Conservation (phyloP, 768 basidiomycete species). For the Fomitopsis pulvina region DNA sequence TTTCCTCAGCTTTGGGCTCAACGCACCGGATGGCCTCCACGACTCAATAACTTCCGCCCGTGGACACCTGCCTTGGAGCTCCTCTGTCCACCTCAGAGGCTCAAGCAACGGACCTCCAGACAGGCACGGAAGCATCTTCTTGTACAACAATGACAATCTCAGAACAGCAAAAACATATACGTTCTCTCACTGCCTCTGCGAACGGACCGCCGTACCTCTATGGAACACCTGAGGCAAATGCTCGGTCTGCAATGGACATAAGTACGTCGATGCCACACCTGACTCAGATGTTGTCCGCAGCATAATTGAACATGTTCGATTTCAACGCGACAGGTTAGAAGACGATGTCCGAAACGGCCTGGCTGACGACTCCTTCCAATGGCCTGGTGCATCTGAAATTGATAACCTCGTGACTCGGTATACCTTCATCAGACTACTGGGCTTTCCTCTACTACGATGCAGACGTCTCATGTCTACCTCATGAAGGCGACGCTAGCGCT, state of each 20-base stretch:
- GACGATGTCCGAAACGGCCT: not conserved
- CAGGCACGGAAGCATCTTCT: too few species aligned
- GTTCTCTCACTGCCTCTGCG: constrained; percentile 57
- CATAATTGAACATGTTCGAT: constrained; percentile 40
- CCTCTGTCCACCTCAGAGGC: too few species aligned
- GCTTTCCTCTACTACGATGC: not conserved
- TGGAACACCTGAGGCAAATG: constrained; percentile 44
- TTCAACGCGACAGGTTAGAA: not conserved
- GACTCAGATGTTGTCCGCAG: constrained; percentile 30
- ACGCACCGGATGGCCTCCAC: too few species aligned
- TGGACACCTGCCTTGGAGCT: too few species aligned
- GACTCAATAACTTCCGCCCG: too few species aligned
- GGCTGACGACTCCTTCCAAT: constrained; percentile 10
- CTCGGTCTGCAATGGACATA: constrained; percentile 49
- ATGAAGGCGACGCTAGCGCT: not conserved
- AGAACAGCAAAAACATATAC: constrained; percentile 39
- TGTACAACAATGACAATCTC: constrained; percentile 24
- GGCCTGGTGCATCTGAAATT: constrained; percentile 15
- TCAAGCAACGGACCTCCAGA: too few species aligned
- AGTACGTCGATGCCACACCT: constrained; percentile 42
- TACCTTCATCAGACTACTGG: constrained; percentile 18
- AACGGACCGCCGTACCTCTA: constrained; percentile 46
- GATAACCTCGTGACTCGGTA: constrained; percentile 5
- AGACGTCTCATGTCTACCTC: not conserved
- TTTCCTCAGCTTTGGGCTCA: too few species aligned